phyloP scores from a whole-genome alignment of 2,329 filamentous ascomycete genomes.

The Chaetothyriales sp. region DNA sequence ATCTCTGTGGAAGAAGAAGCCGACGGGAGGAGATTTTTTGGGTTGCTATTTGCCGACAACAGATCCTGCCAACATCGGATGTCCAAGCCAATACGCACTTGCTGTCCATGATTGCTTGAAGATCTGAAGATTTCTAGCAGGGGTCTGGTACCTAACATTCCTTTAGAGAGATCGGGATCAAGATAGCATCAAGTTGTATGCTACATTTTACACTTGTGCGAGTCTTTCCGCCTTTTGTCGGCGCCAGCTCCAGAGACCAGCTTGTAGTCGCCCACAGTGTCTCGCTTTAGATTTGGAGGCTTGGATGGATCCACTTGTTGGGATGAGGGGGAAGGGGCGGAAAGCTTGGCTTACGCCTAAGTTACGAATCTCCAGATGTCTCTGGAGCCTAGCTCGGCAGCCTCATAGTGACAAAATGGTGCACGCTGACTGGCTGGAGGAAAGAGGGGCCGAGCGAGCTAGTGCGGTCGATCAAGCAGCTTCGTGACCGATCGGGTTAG shows the following conservation, averaged over 20 bases:
- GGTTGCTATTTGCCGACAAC: neutral
- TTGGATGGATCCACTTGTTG: neutral
- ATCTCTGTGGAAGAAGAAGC: neutral
- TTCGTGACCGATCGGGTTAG: neutral
- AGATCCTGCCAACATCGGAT: neutral
- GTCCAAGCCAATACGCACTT: neutral
- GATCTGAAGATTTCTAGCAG: neutral
- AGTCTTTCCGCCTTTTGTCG: neutral
- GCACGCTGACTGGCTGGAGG: neutral
- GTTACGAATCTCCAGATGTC: neutral
- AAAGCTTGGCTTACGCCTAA: neutral
- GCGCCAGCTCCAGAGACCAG: too few species aligned
- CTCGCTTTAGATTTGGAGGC: neutral
- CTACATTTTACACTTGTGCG: too few species aligned
- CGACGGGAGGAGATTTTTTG: neutral
- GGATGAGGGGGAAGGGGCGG: neutral
- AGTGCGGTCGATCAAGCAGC: neutral
- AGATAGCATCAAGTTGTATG: neutral
- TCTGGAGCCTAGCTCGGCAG: neutral
- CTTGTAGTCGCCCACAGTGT: neutral
- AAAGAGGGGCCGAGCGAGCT: neutral
- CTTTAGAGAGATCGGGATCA: neutral
- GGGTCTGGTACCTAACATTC: neutral
- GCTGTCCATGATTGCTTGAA: neutral
- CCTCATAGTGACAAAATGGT: neutral